Base-by-base conservation (phyloP, 1,284 basidiomycete species). In the Microbotryum saponariae region DNA sequence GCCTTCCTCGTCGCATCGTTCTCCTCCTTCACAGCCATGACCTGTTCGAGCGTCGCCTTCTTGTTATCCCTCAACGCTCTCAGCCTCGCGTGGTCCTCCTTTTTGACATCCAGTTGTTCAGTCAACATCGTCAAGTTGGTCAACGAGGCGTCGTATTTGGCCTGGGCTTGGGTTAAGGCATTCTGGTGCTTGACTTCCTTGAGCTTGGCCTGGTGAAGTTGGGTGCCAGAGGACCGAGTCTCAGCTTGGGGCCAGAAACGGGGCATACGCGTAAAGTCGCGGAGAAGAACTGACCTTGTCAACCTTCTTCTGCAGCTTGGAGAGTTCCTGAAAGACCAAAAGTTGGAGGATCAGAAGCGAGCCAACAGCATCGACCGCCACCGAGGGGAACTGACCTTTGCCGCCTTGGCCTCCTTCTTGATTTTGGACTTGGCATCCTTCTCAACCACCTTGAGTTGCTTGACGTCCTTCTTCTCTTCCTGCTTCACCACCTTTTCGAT, bases 341-440 rank as follows among this genome's bases (percentile, higher is more conserved):
- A 31, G 1, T 31, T 31, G 7, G 9, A 31, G 31, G 6, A 31
- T 9, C 8, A 31, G 9, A 9, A 16, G 6, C 10, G 2, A 9
- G 8, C 42, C 6, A 55, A 5, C 27, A 6, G 25, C 21, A 42
- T 20, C 45, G 20, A 20, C n/a, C 10, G 7, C 25, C 16, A 47
- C 29, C 23, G 20, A 21, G 25, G 4, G 14, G 31, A 45, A 51
- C 60, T 23, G n/a, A 63, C 66, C 50, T 65, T 66, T 12, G 31
- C 44, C 2, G 67, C 64, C 58, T 64, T 64, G 31, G 52, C 50
- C 54, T 64, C 67, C 16, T 48, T 48, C 51, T 68, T 68, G 3
- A 51, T 58, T 23, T 66, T 27, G 6, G 44, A 16, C 33, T 53
- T 25, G 18, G 45, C 23, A 12, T 33, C 59, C 47, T 58, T 55